Conservation (phyloP, 2,329 filamentous ascomycete genomes). For the Microsporum ferrugineum region DNA sequence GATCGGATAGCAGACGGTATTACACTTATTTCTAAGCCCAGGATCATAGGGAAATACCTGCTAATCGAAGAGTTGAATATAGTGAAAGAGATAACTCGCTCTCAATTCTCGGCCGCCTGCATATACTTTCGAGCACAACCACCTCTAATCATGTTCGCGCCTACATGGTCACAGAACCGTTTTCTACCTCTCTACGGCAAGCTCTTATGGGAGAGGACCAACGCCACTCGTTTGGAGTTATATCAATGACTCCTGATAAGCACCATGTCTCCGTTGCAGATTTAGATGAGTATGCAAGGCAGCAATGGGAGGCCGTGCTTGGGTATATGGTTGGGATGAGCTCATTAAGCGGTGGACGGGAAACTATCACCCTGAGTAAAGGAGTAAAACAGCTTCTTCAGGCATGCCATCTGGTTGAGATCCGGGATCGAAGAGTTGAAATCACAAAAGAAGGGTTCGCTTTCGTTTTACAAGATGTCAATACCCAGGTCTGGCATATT, state of each 20-base stretch:
- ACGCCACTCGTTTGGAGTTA: conserved; percentile 83
- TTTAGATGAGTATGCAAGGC: conserved; percentile 73
- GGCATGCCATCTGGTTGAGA: conserved; percentile 67
- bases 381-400: conserved; percentile 77
- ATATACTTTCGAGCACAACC: conserved; percentile 63
- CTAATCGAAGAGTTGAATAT: conserved; percentile 6
- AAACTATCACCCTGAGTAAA: conserved; percentile 48
- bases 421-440: conserved; percentile 43
- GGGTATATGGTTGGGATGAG: conserved; percentile 72
- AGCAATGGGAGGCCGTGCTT: conserved; percentile 90
- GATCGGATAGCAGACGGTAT: conserved; percentile 50
- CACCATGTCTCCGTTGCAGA: conserved; percentile 56
- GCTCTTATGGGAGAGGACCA: conserved; percentile 78
- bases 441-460: conserved; percentile 93
- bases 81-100: conserved; percentile 77
- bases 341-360: conserved; percentile 38
- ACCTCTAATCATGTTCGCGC: conserved; percentile 53
- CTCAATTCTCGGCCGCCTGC: conserved; percentile 68
- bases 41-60: neutral
- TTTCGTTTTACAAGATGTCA: conserved; percentile 87
- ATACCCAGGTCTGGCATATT: conserved; percentile 93
- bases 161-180: conserved; percentile 68
- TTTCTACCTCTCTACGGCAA: conserved; percentile 69
- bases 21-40: no score
- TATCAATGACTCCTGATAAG: conserved; percentile 54